Evolutionary conservation across 768 basidiomycete species (phyloP), one percentile per base, ranked within the genome.

Genomic region (Boletus tylopilopsis): DNA sequence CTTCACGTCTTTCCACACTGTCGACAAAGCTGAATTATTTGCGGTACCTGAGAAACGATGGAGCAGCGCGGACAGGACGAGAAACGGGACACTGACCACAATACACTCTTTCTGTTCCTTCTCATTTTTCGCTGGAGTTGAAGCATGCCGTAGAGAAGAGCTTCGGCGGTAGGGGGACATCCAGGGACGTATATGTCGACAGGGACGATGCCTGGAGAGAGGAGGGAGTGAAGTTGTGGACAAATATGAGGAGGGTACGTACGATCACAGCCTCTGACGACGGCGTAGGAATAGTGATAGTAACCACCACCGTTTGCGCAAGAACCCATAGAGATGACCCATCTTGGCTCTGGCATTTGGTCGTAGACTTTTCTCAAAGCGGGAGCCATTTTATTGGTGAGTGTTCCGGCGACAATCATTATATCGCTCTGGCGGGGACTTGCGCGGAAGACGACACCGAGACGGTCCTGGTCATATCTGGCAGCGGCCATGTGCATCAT

Each of bases 401-500:
- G 73, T 0, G 96, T 99, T 29, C 96, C 96, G 41, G 95, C 95
- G 38, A 99, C 96, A 65, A 99, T 99, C 95, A 97, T 97, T 64
- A 96, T 88, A 64, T 96, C 93, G 53, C 88, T 91, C 73, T 97
- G 91, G 53, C 96, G 87, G 38, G 96, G 96, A 74, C 87, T 92
- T n/a, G 95, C 96, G 75, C 96, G 92, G 77, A 99, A 99, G 35
- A 99, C 90, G 49, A 98, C 85, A 56, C 96, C 96, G 27, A 99
- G 76, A 53, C 96, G 82, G 68, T 99, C 96, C 68, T 98, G 96
- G 70, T 99, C 96, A 69, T 98, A 99, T 50, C 96, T 85, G 16
- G 96, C 91, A 35, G 96, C 94, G 42, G 96, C 96, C 94, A 98
- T 95, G 75, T 99, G 96, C 94, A 96, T 97, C 89, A 92, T 91